Percentiles rank a stretch among this genome's conserved stretches.
phyloP scores from a whole-genome alignment of 257 asterid genomes.

The Verbena officinalis region DNA sequence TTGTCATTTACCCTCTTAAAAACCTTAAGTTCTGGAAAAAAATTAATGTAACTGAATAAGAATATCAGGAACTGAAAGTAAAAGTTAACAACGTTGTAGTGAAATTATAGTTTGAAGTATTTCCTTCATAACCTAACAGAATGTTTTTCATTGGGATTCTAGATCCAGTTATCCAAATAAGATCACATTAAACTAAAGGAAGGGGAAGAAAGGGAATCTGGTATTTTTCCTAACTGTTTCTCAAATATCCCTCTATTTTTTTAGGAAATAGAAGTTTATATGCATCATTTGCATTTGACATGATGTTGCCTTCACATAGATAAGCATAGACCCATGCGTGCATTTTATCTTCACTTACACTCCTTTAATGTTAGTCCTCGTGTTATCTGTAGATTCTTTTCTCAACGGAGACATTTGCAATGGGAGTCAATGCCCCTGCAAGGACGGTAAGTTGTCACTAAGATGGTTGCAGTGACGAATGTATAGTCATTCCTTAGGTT shows the following conservation, averaged over 20 bases:
- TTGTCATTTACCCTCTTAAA: neutral
- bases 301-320: constrained; percentile 1
- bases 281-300: neutral
- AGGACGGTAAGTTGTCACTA: constrained; percentile 72
- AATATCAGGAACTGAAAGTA: neutral
- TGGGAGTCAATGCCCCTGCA: constrained; percentile 99
- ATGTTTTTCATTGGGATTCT: neutral
- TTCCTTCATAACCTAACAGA: neutral
- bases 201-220: neutral
- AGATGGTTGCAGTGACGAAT: constrained; percentile 20
- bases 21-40: neutral
- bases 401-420: constrained; percentile 99
- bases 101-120: neutral
- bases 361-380: constrained; percentile 33
- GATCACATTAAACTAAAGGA: neutral
- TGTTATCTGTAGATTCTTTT: constrained; percentile 64
- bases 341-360: constrained; percentile 19
- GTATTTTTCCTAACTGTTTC: neutral
- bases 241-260: neutral
- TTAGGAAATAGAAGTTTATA: neutral
- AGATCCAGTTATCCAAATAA: constrained; percentile 14
- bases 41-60: neutral
- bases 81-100: neutral
- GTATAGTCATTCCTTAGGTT: constrained; percentile 17
- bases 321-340: constrained; percentile 18